These are phyloP conservation scores for Aspergillus sojae DNA, from an alignment of 2,329 filamentous ascomycete species.

Conservation along the genomic window DNA sequence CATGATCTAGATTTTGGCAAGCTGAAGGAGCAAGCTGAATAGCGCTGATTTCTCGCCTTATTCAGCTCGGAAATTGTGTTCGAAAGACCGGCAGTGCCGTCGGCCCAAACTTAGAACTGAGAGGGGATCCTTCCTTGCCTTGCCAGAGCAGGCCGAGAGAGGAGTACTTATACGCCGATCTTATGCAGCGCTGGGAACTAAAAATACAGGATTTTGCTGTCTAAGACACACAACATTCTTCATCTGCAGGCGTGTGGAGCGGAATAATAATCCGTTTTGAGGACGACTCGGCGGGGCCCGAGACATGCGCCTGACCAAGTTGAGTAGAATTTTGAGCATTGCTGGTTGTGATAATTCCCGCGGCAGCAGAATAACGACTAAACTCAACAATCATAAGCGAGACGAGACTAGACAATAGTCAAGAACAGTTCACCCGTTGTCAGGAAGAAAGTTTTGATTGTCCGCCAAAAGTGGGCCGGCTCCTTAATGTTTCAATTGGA, in stretches of 20 bases:
- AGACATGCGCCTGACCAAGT: background rate
- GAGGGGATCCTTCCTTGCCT: background rate
- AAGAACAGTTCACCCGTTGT: slow-evolving; percentile 1
- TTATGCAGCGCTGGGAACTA: slow-evolving; percentile 1
- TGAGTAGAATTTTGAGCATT: background rate
- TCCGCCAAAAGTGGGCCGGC: background rate
- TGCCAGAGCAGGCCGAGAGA: background rate
- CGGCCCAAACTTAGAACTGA: background rate
- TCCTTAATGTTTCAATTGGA: slow-evolving; percentile 7
- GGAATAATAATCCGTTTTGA: slow-evolving; percentile 3
- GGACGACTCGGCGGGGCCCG: background rate
- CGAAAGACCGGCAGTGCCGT: background rate
- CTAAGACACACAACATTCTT: slow-evolving; percentile 3
- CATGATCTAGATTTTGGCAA: background rate
- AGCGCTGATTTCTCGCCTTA: background rate
- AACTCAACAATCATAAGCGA: slow-evolving; percentile 3
- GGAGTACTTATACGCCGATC: background rate
- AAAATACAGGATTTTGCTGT: background rate
- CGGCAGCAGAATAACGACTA: background rate
- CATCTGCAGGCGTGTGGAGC: background rate
- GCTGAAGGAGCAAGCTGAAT: background rate
- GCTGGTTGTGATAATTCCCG: background rate
- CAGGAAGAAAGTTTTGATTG: slow-evolving; percentile 5
- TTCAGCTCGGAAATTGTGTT: background rate
- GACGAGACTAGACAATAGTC: background rate